These are phyloP conservation scores for Saururus chinensis DNA, from an alignment of 164 flowering plant genomes.

Conservation along the genomic window DNA sequence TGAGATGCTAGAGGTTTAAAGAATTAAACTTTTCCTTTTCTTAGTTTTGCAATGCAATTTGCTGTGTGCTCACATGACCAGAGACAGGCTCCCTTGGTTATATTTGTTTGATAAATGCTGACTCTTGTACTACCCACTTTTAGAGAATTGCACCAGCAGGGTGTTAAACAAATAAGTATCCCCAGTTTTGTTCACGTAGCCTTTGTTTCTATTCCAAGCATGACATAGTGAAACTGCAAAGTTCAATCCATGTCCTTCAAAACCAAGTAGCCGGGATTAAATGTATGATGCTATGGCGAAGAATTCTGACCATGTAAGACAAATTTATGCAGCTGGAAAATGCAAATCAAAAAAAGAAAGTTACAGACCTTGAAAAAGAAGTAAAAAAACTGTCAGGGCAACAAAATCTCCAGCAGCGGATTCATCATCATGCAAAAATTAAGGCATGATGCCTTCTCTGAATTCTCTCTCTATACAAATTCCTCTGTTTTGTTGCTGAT, in stretches of 20 bases:
- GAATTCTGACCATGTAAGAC: not conserved
- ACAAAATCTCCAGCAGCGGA: constrained; percentile 89
- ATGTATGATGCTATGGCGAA: not conserved
- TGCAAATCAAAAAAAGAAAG: constrained; percentile 43
- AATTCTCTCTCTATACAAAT: not conserved
- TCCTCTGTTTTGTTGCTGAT: not conserved
- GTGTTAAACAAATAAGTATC: too few relatives aligned
- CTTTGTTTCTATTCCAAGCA: too few relatives aligned
- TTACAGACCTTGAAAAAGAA: constrained; percentile 70
- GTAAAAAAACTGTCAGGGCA: constrained; percentile 79
- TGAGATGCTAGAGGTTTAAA: constrained; percentile 63
- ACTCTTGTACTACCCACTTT: too few relatives aligned
- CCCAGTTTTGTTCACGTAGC: too few relatives aligned
- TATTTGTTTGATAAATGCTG: too few relatives aligned
- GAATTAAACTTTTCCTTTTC: not conserved
- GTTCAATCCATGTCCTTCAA: too few relatives aligned
- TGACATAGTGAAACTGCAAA: too few relatives aligned
- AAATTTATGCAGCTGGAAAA: constrained; percentile 45
- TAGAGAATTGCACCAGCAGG: too few relatives aligned
- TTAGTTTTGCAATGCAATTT: not conserved
- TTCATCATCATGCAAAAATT: constrained; percentile 95
- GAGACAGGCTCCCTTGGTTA: not conserved
- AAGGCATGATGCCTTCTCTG: constrained; percentile 38
- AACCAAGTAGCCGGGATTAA: too few relatives aligned
- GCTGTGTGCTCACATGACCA: not conserved